Evolutionary conservation across 106 monocot genomes (phyloP).

Genomic region (Triglochin maritima): DNA sequence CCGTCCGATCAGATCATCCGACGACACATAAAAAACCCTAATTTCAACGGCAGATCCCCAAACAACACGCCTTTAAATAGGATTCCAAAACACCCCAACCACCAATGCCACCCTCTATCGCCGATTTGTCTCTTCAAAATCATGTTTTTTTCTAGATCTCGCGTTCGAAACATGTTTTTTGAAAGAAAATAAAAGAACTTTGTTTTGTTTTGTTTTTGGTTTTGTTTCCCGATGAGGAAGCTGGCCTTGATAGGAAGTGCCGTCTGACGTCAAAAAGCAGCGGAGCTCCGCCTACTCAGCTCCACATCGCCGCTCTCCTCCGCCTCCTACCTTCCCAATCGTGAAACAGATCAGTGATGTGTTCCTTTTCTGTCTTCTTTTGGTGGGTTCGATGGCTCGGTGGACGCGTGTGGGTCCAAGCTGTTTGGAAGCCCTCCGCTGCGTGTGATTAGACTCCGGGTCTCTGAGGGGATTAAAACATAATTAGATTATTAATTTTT

Average conservation of each 20-base stretch:
- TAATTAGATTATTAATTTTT: neutral
- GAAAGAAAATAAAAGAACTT: neutral
- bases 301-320: neutral
- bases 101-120: too few relatives aligned
- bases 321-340: neutral
- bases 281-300: neutral
- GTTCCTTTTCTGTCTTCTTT: neutral
- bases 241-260: conserved; percentile 12
- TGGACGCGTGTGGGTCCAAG: neutral
- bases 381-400: neutral
- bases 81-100: too few relatives aligned
- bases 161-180: too few relatives aligned
- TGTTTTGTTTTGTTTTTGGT: neutral
- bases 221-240: conserved; percentile 4
- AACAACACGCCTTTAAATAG: too few relatives aligned
- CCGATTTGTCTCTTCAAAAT: too few relatives aligned
- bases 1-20: too few relatives aligned
- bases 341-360: neutral
- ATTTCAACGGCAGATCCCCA: too few relatives aligned
- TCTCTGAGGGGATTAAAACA: neutral
- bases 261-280: conserved; percentile 9
- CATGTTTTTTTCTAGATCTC: too few relatives aligned
- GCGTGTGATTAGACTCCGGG: conserved; percentile 8
- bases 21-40: too few relatives aligned
- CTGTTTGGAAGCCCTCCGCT: neutral